A percentile compares a stretch with the other conserved stretches of the same genome.
Evolutionary conservation across 768 basidiomycete species (phyloP).

Genomic region (Termitomyces sp.): DNA sequence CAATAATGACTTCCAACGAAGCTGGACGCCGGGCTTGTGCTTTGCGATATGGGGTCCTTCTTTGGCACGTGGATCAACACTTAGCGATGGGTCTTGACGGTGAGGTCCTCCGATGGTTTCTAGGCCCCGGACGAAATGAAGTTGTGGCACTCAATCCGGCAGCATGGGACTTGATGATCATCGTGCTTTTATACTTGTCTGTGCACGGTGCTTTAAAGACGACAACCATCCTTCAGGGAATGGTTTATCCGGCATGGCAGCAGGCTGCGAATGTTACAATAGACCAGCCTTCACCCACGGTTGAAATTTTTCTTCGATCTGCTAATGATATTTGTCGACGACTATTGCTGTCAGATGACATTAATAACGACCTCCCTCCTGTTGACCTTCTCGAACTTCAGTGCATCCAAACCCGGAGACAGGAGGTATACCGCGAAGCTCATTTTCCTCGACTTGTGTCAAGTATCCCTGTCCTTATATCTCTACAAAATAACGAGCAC

Average conservation of each 20-base stretch:
- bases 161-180: slow-evolving; percentile 61
- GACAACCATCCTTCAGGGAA: slow-evolving; percentile 65
- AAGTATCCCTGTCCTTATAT: slow-evolving; percentile 64
- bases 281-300: slow-evolving; percentile 31
- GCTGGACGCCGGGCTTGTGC: slow-evolving; percentile 46
- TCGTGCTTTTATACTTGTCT: slow-evolving; percentile 58
- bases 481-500: slow-evolving; percentile 56
- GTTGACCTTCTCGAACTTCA: slow-evolving; percentile 61
- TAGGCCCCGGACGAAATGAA: slow-evolving; percentile 61
- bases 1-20: slow-evolving; percentile 45
- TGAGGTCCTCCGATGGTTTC: slow-evolving; percentile 68
- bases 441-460: slow-evolving; percentile 61
- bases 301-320: slow-evolving; percentile 50
- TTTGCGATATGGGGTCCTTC: slow-evolving; percentile 62
- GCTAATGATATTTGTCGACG: slow-evolving; percentile 59
- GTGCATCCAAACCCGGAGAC: slow-evolving; percentile 61
- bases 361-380: slow-evolving; percentile 32
- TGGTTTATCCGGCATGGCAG: slow-evolving; percentile 79
- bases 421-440: slow-evolving; percentile 59
- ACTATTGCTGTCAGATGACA: slow-evolving; percentile 52
- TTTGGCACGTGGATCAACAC: slow-evolving; percentile 72
- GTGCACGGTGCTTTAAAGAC: slow-evolving; percentile 65
- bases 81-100: slow-evolving; percentile 68
- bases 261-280: slow-evolving; percentile 38
- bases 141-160: slow-evolving; percentile 52